Evolutionary conservation across 495 filamentous ascomycete genomes (phyloP).

Genomic region (Podospora pseudoanserina): DNA sequence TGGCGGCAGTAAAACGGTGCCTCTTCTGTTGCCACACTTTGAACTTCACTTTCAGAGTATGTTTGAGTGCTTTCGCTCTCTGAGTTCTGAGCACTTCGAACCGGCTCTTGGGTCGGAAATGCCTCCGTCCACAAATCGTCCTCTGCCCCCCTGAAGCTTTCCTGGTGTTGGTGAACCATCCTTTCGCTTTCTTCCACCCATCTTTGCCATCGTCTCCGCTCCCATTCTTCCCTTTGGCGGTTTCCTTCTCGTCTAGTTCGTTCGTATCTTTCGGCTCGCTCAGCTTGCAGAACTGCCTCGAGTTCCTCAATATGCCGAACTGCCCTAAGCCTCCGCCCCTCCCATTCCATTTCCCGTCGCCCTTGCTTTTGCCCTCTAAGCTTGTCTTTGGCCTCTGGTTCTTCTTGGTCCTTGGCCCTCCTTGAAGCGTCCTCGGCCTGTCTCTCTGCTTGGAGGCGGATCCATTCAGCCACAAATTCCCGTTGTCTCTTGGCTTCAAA

Average conservation of each 20-base stretch:
- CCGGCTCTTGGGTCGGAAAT: too few species aligned
- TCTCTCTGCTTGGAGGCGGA: background rate
- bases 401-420: background rate
- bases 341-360: background rate
- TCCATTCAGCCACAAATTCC: background rate
- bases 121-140: too few species aligned
- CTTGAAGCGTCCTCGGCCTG: background rate
- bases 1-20: background rate
- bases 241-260: background rate
- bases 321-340: background rate
- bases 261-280: background rate
- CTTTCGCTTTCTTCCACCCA: background rate
- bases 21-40: background rate
- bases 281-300: background rate
- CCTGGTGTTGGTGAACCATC: background rate
- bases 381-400: background rate
- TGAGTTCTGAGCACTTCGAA: background rate
- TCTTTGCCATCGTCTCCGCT: background rate
- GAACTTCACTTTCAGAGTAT: background rate
- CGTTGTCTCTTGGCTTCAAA: background rate
- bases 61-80: background rate
- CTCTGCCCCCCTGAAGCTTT: background rate
- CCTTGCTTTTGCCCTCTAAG: background rate
- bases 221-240: background rate
- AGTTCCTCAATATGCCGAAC: background rate